These are phyloP conservation scores for Plenodomus lindquistii DNA, from an alignment of 2,329 filamentous ascomycete species.

Conservation along the genomic window DNA sequence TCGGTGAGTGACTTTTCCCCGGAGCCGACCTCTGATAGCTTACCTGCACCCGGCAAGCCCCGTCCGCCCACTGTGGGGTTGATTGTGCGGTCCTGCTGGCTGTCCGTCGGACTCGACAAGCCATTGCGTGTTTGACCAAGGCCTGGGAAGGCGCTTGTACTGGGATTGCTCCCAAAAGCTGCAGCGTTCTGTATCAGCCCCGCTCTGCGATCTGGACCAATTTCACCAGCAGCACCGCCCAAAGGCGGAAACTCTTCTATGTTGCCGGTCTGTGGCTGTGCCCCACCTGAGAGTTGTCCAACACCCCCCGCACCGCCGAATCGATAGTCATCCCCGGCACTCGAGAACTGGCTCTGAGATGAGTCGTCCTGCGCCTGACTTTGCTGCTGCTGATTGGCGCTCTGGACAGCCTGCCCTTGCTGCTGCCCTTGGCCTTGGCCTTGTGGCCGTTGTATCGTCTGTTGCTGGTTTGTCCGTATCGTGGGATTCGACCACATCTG, in stretches of 20 bases:
- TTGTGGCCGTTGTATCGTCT: conserved; percentile 58
- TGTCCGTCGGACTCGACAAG: conserved; percentile 44
- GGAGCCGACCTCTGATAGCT: conserved; percentile 1
- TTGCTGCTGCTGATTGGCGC: conserved; percentile 50
- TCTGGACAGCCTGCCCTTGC: conserved; percentile 39
- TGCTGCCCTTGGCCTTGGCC: conserved; percentile 37
- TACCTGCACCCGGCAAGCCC: conserved; percentile 29
- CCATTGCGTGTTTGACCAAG: conserved; percentile 51
- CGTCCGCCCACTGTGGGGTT: conserved; percentile 37
- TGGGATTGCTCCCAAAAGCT: conserved; percentile 45
- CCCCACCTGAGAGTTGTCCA: conserved; percentile 54
- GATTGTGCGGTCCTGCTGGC: conserved; percentile 40
- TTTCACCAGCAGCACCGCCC: conserved; percentile 57
- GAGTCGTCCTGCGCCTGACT: conserved; percentile 46
- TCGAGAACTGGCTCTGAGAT: conserved; percentile 56
- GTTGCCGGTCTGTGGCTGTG: conserved; percentile 59
- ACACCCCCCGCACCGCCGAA: conserved; percentile 60
- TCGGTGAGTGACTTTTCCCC: conserved; percentile 10
- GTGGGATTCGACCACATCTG: conserved; percentile 62
- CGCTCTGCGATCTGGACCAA: conserved; percentile 54
- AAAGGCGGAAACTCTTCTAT: conserved; percentile 66
- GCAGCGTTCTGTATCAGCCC: conserved; percentile 57
- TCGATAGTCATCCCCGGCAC: conserved; percentile 59
- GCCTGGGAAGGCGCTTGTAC: conserved; percentile 46
- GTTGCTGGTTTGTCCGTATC: conserved; percentile 58